A percentile compares a stretch with the other conserved stretches of the same genome.
Evolutionary conservation across 257 asterid species (phyloP).

Genomic region (Solanum dulcamara): DNA sequence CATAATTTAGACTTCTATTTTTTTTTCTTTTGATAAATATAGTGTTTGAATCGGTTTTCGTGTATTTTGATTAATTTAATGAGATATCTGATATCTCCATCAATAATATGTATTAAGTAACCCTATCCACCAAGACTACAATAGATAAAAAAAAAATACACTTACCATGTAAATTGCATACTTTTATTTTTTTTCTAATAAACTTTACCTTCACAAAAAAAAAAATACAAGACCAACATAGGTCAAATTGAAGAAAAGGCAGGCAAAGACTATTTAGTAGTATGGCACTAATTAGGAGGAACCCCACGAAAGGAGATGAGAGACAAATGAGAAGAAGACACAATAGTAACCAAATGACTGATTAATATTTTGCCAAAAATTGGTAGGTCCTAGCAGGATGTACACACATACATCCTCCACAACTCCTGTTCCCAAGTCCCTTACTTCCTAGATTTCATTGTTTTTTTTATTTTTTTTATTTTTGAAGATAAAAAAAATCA

Average conservation of each 20-base stretch:
- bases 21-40: neutral
- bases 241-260: too few relatives aligned
- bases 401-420: constrained; percentile 25
- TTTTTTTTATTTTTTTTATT: too few relatives aligned
- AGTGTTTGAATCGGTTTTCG: neutral
- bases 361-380: constrained; percentile 1
- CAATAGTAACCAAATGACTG: neutral
- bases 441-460: neutral
- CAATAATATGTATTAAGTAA: neutral
- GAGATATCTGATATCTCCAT: neutral
- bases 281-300: neutral
- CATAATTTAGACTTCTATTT: neutral
- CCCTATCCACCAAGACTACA: neutral
- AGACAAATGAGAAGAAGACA: neutral
- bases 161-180: too few relatives aligned
- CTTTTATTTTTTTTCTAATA: too few relatives aligned
- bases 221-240: too few relatives aligned
- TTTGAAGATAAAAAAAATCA: neutral
- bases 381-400: constrained; percentile 19
- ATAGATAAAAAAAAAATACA: neutral
- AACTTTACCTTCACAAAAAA: too few relatives aligned
- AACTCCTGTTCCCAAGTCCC: constrained; percentile 9
- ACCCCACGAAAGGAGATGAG: constrained; percentile 7
- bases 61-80: accelerated
- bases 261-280: neutral